phyloP scores from a whole-genome alignment of 2,329 filamentous ascomycete species.

The Pleomassaria siparia region DNA sequence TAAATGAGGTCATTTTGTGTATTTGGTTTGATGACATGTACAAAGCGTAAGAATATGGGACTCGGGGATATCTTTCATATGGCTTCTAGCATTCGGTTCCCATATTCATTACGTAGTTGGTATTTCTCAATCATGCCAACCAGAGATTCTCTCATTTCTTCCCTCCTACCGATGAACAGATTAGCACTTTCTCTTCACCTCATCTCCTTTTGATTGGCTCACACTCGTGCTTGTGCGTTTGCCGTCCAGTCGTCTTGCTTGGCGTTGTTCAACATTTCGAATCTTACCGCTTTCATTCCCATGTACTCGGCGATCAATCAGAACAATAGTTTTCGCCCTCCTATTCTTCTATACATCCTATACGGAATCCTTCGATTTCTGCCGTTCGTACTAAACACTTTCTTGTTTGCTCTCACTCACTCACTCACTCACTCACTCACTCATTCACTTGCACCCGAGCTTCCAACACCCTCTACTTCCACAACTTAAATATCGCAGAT shows the following conservation, averaged over 20 bases:
- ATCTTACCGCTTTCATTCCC: too few relatives aligned
- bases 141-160: not conserved
- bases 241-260: not conserved
- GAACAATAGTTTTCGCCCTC: too few relatives aligned
- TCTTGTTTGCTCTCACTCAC: not conserved
- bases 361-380: too few relatives aligned
- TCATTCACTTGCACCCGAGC: not conserved
- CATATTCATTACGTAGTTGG: not conserved
- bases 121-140: not conserved
- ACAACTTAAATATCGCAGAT: not conserved
- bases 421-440: too few relatives aligned
- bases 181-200: too few relatives aligned
- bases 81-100: not conserved
- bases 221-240: too few relatives aligned
- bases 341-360: too few relatives aligned
- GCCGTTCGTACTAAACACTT: not conserved
- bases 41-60: not conserved
- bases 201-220: too few relatives aligned
- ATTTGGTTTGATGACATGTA: too few relatives aligned
- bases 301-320: too few relatives aligned
- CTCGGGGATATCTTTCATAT: not conserved
- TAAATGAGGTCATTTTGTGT: not conserved
- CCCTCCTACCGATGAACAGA: too few relatives aligned
- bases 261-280: not conserved
- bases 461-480: not conserved